Conservation (phyloP, 345 rosid species). For the Stellera chamaejasme region DNA sequence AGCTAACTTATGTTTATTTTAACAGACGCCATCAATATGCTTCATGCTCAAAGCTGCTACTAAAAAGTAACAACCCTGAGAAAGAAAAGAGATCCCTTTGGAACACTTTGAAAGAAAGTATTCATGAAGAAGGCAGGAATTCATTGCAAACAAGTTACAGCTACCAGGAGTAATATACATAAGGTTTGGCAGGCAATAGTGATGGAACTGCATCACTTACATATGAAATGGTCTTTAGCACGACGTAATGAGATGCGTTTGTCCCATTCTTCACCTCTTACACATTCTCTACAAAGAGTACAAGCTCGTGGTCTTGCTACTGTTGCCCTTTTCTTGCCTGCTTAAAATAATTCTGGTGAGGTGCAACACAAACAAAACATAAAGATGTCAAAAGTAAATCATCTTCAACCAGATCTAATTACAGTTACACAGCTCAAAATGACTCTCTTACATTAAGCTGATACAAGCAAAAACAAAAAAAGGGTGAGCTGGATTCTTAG, state of each 20-base stretch:
- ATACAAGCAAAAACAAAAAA: too few relatives aligned
- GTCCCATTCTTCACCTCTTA: slow-evolving; percentile 58
- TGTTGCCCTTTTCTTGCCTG: slow-evolving; percentile 72
- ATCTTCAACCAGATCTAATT: too few relatives aligned
- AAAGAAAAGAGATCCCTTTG: too few relatives aligned
- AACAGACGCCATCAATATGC: too few relatives aligned
- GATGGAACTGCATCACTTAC: slow-evolving; percentile 33
- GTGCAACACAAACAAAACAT: too few relatives aligned
- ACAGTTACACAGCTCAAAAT: too few relatives aligned
- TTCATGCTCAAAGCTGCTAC: not conserved
- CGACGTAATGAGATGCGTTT: slow-evolving; percentile 53
- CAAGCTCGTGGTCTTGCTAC: slow-evolving; percentile 75
- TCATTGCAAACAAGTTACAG: slow-evolving; percentile 1
- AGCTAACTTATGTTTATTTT: too few relatives aligned
- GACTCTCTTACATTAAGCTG: too few relatives aligned
- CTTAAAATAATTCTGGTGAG: not conserved
- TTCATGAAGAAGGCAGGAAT: not conserved
- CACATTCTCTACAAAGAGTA: slow-evolving; percentile 84
- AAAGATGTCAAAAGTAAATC: too few relatives aligned
- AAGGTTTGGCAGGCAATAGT: not conserved
- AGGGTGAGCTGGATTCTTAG: too few relatives aligned
- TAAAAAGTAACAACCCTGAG: not conserved
- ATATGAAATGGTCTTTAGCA: slow-evolving; percentile 79
- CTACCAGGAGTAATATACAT: not conserved
- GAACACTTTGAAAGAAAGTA: too few relatives aligned